Conservation (phyloP, 108 stramenopile species). For the Seminavis robusta region DNA sequence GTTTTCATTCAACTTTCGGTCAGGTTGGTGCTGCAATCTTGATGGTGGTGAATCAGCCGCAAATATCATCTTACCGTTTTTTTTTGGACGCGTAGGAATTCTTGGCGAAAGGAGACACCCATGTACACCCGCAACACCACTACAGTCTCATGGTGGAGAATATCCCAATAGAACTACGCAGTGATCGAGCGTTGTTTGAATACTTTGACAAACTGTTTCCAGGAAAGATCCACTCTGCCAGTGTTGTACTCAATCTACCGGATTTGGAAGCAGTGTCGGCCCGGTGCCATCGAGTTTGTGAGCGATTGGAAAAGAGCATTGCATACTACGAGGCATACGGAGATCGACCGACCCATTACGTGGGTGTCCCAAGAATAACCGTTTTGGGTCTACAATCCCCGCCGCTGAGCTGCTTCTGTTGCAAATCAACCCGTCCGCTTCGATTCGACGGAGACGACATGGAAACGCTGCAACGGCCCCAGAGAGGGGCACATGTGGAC, state of each 20-base stretch:
- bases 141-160: constrained; percentile 86
- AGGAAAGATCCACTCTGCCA: constrained; percentile 69
- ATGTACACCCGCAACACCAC: constrained; percentile 64
- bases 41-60: too few species aligned
- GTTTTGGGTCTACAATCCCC: constrained; percentile 71
- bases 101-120: constrained; percentile 58
- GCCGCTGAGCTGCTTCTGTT: constrained; percentile 38
- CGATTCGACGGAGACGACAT: constrained; percentile 7
- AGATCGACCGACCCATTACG: constrained; percentile 65
- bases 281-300: constrained; percentile 50
- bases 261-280: constrained; percentile 64
- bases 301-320: constrained; percentile 81
- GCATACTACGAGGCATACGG: constrained; percentile 65
- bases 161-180: constrained; percentile 79
- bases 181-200: constrained; percentile 71
- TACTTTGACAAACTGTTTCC: constrained; percentile 89
- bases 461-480: constrained; percentile 4
- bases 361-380: constrained; percentile 65
- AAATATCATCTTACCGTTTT: too few species aligned
- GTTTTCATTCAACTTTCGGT: constrained; percentile 50
- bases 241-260: constrained; percentile 73
- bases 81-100: too few species aligned
- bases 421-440: neutral
- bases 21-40: too few species aligned
- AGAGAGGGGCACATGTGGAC: constrained; percentile 68